Conservation (phyloP, 352 stramenopile genomes). For the Phytophthora citricola region DNA sequence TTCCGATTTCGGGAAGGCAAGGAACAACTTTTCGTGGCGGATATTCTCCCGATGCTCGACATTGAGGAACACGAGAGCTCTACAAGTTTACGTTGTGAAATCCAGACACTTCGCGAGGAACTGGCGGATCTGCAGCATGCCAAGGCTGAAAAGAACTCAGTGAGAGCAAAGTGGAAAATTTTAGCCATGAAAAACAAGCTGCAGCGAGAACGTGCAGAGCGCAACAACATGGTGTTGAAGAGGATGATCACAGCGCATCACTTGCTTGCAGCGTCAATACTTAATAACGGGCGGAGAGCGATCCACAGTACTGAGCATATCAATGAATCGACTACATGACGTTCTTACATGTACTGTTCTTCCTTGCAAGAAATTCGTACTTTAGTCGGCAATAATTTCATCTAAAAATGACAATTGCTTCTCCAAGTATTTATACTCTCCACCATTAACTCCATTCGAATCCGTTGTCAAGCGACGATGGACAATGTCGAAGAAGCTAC, state of each 20-base stretch:
- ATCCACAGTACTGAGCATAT: too few relatives aligned
- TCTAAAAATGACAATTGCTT: too few relatives aligned
- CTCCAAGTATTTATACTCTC: too few relatives aligned
- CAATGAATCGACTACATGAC: too few relatives aligned
- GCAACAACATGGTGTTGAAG: slow-evolving; percentile 11
- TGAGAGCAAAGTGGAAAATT: not conserved
- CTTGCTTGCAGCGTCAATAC: slow-evolving; percentile 6
- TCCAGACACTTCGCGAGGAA: not conserved
- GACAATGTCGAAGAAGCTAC: too few relatives aligned
- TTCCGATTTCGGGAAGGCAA: slow-evolving; percentile 6
- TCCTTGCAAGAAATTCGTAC: too few relatives aligned
- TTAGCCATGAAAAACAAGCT: not conserved
- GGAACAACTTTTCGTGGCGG: not conserved
- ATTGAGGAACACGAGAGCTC: not conserved
- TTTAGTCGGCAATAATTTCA: too few relatives aligned
- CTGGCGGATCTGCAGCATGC: not conserved
- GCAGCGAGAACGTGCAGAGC: slow-evolving; percentile 9
- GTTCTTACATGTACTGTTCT: too few relatives aligned
- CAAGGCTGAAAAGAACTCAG: not conserved
- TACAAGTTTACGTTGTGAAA: slow-evolving; percentile 6
- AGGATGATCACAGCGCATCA: slow-evolving; percentile 11
- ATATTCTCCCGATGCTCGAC: not conserved
- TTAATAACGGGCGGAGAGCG: slow-evolving; percentile 1
- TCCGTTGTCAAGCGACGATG: too few relatives aligned
- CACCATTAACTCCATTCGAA: too few relatives aligned